A percentile compares a stretch with the other conserved stretches of the same genome.
These are phyloP conservation scores for Zymoseptoria pseudotritici DNA, from an alignment of 2,329 filamentous ascomycete genomes.

Conservation along the genomic window DNA sequence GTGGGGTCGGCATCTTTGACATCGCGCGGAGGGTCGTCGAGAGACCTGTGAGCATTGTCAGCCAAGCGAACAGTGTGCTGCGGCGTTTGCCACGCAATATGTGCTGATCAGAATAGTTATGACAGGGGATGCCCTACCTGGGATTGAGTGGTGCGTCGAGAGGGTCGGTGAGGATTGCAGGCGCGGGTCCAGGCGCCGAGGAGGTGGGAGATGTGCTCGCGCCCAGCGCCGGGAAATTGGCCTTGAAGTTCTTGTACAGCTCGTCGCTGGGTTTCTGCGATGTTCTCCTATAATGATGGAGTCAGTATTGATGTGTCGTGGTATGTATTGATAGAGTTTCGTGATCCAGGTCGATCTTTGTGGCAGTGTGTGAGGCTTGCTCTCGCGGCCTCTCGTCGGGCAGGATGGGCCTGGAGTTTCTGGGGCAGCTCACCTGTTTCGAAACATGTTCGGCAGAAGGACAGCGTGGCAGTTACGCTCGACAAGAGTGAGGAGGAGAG, in stretches of 20 bases:
- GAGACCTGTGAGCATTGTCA: slow-evolving; percentile 18
- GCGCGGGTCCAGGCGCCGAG: slow-evolving; percentile 39
- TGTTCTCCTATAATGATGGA: slow-evolving; percentile 35
- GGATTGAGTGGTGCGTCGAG: slow-evolving; percentile 39
- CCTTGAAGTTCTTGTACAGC: slow-evolving; percentile 74
- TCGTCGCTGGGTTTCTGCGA: slow-evolving; percentile 82
- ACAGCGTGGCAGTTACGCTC: slow-evolving; percentile 12
- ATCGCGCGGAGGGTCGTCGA: slow-evolving; percentile 21
- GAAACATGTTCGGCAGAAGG: slow-evolving; percentile 35
- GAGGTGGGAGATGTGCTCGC: slow-evolving; percentile 18
- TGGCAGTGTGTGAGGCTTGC: slow-evolving; percentile 13
- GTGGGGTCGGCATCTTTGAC: slow-evolving; percentile 76
- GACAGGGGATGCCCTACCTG: slow-evolving; percentile 34
- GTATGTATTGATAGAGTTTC: slow-evolving; percentile 12
- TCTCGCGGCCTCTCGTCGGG: slow-evolving; percentile 1
- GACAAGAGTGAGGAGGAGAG: neutral
- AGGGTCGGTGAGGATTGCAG: slow-evolving; percentile 36
- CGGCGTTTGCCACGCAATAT: slow-evolving; percentile 15
- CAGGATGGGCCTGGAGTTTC: slow-evolving; percentile 2
- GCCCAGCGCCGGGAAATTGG: slow-evolving; percentile 69
- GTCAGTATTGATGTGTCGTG: slow-evolving; percentile 10
- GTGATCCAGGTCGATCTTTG: slow-evolving; percentile 11
- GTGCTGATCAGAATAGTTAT: slow-evolving; percentile 12
- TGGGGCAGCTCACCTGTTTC: slow-evolving; percentile 36
- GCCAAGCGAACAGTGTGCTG: slow-evolving; percentile 16